Conservation (phyloP, 768 basidiomycete species). For the Imleria badia region DNA sequence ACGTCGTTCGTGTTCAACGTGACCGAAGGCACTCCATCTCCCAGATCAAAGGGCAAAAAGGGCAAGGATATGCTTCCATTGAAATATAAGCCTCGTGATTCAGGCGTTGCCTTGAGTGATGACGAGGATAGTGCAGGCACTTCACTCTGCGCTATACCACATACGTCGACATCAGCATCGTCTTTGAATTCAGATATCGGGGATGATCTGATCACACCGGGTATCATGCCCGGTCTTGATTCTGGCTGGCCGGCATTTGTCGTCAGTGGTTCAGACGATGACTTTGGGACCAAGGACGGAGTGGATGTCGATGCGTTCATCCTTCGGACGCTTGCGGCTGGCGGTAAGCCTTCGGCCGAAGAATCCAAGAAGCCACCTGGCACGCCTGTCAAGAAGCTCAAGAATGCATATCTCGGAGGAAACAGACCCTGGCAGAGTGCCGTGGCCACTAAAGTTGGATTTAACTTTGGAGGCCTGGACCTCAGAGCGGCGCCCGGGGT, state of each 20-base stretch:
- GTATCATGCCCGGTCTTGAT: constrained; percentile 46
- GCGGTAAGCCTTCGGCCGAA: constrained; percentile 46
- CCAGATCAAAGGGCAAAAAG: constrained; percentile 34
- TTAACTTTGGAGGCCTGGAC: constrained; percentile 44
- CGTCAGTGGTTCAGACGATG: constrained; percentile 43
- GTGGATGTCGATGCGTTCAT: constrained; percentile 70
- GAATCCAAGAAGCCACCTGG: constrained; percentile 66
- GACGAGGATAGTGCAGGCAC: constrained; percentile 42
- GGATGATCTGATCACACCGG: constrained; percentile 72
- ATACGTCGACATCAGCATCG: constrained; percentile 61
- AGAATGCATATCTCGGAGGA: constrained; percentile 54
- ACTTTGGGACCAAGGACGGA: constrained; percentile 25
- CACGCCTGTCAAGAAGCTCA: constrained; percentile 77
- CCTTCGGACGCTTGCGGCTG: constrained; percentile 60
- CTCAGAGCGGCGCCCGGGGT: constrained; percentile 35
- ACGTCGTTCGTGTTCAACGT: constrained; percentile 59
- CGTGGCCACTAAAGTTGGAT: constrained; percentile 62
- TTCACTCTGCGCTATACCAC: constrained; percentile 44
- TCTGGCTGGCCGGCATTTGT: constrained; percentile 64
- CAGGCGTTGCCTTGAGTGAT: constrained; percentile 60
- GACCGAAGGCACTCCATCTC: constrained; percentile 58
- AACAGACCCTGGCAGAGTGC: constrained; percentile 82
- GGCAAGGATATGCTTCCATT: constrained; percentile 44
- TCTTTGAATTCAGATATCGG: constrained; percentile 57
- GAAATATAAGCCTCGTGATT: constrained; percentile 74